Base-by-base conservation (phyloP, 75 land plant species). In the Pinus taeda region DNA sequence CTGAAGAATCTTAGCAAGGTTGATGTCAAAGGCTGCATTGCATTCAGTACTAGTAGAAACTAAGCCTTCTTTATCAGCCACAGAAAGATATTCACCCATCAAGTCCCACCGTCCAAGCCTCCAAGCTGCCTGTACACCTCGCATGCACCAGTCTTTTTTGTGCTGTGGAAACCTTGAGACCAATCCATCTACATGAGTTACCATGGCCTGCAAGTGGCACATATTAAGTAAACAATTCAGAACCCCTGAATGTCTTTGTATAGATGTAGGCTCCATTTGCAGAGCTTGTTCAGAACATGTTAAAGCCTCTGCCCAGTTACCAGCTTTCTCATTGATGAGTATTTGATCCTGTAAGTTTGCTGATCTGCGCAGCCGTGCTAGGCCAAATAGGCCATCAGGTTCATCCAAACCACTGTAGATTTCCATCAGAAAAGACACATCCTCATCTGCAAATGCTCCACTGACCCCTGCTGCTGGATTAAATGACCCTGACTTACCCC, bases 71-170 rank as follows among this genome's bases (percentile, higher is more conserved):
- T 77, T 77, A 77, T 85, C 86, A 74, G 96, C 98, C 22, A 90
- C 91, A 77, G 61, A 74, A 69, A 95, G 85, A 85, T 95, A 97
- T 75, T 97, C 98, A 77, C 90, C 90, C 85, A 97, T 85, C 75
- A 97, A 78, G 22, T 91, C 92, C 99, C 98, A 95, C 74, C 92
- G 89, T 11, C 98, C 94, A 76, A 97, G 93, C 81, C 99, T 91
- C 99, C 98, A 97, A 64, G 98, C 98, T 64, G 99, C 99, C 77
- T 97, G 99, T 59, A 95, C 88, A 45, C 98, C 99, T 71, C 90
- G 90, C 85, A 84, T 95, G 88, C 95, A 91, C 99, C 99, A 97
- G 39, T 93, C 90, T 73, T 87, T 93, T 80, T 81, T 90, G 70
- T 88, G 82, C 42, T 91, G 83, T 15, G 95, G 94, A 78, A 95